phyloP scores from a whole-genome alignment of 2,329 filamentous ascomycete species.

The Colletotrichum musae region DNA sequence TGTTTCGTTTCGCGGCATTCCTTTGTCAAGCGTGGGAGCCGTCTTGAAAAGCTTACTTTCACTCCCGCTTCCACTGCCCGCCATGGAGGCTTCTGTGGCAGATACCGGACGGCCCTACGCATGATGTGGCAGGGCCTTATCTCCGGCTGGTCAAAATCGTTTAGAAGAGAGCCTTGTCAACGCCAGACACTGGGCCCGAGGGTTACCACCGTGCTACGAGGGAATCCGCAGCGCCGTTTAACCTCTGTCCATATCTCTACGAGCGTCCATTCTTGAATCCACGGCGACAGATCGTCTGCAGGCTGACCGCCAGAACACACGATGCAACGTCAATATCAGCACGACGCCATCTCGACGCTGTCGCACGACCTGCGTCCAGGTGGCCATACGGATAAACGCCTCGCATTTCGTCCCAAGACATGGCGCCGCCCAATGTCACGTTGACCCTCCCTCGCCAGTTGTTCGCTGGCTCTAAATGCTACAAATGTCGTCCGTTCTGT shows the following conservation, averaged over 20 bases:
- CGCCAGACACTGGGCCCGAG: too few species aligned
- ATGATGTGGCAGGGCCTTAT: not conserved
- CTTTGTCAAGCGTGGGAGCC: too few species aligned
- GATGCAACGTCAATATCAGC: constrained; percentile 15
- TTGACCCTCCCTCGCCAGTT: not conserved
- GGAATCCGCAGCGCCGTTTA: too few species aligned
- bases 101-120: constrained; percentile 6
- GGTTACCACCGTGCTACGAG: too few species aligned
- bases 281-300: constrained; percentile 11
- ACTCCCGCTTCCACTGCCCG: too few species aligned
- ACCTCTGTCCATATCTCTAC: too few species aligned
- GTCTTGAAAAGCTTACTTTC: too few species aligned
- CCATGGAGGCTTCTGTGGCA: not conserved
- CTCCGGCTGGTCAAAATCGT: too few species aligned
- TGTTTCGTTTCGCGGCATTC: too few species aligned
- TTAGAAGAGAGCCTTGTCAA: too few species aligned
- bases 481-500: constrained; percentile 12
- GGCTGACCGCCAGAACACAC: constrained; percentile 13
- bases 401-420: constrained; percentile 23
- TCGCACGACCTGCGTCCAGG: constrained; percentile 1
- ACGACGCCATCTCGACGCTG: not conserved
- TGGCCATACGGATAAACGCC: not conserved
- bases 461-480: not conserved
- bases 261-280: not conserved
- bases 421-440: constrained; percentile 15